These are phyloP conservation scores for Talaromyces stipitatus DNA, from an alignment of 495 filamentous ascomycete species.

Conservation along the genomic window DNA sequence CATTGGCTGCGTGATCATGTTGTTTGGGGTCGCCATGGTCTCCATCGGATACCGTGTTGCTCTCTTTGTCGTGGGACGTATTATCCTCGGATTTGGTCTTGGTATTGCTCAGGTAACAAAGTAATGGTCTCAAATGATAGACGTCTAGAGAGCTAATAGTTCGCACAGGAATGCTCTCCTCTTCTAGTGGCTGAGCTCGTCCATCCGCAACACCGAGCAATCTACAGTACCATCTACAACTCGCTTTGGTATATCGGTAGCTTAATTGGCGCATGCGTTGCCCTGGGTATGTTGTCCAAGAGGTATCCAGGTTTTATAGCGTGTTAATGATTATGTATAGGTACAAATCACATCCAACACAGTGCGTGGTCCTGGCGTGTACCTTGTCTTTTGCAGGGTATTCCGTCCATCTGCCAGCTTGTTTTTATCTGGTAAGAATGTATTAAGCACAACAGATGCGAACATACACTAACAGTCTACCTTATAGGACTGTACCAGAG, in stretches of 20 bases:
- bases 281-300: neutral
- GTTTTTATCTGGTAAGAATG: slow-evolving; percentile 33
- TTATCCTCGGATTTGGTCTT: slow-evolving; percentile 55
- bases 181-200: slow-evolving; percentile 58
- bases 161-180: slow-evolving; percentile 48
- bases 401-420: slow-evolving; percentile 39
- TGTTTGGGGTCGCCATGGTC: slow-evolving; percentile 15
- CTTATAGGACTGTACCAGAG: slow-evolving; percentile 30
- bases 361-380: slow-evolving; percentile 44
- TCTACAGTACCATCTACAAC: slow-evolving; percentile 61
- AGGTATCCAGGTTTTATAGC: neutral
- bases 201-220: slow-evolving; percentile 59
- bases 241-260: slow-evolving; percentile 45
- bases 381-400: slow-evolving; percentile 38
- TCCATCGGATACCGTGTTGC: slow-evolving; percentile 46
- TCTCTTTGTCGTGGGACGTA: slow-evolving; percentile 50
- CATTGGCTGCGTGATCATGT: slow-evolving; percentile 58
- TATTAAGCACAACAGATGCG: neutral
- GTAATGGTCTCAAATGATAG: neutral
- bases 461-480: neutral
- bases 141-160: neutral
- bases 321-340: slow-evolving; percentile 5
- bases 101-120: slow-evolving; percentile 41
- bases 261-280: slow-evolving; percentile 19
- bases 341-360: slow-evolving; percentile 25